Evolutionary conservation across 805 yeast species (phyloP).

Genomic region (Barnettozyma sucrosica): DNA sequence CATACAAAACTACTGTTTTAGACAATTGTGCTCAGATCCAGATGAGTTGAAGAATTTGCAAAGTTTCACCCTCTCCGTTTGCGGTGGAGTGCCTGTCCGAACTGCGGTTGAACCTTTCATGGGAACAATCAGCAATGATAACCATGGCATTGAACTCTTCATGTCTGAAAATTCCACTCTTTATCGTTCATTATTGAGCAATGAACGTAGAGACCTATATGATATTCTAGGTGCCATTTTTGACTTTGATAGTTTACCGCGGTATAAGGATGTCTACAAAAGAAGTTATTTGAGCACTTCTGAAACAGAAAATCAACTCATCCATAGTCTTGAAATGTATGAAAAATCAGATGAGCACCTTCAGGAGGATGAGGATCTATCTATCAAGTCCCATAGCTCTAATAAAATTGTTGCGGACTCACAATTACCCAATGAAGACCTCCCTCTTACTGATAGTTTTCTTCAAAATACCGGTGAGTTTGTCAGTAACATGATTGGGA

Average conservation of each 20-base stretch:
- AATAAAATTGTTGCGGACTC: background rate
- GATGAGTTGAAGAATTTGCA: conserved; percentile 14
- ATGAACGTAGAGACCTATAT: conserved; percentile 15
- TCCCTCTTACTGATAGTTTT: background rate
- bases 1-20: conserved; percentile 22
- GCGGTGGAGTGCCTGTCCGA: conserved; percentile 15
- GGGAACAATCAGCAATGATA: background rate
- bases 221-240: conserved; percentile 10
- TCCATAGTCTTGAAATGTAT: background rate
- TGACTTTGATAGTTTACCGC: conserved; percentile 8
- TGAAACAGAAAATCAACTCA: background rate
- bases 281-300: background rate
- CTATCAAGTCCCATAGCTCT: background rate
- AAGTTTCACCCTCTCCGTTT: conserved; percentile 9
- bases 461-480: background rate
- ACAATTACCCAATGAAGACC: background rate
- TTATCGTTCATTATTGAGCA: conserved; percentile 17
- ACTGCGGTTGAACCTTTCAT: conserved; percentile 13
- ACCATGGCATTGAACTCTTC: conserved; percentile 11
- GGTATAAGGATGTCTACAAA: background rate
- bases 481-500: background rate
- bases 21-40: conserved; percentile 17
- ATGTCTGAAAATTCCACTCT: conserved; percentile 14
- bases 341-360: background rate
- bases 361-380: background rate